Evolutionary conservation across 352 stramenopile genomes (phyloP), one percentile per base, ranked within the genome.

Genomic region (Halophytophthora batemanensis): DNA sequence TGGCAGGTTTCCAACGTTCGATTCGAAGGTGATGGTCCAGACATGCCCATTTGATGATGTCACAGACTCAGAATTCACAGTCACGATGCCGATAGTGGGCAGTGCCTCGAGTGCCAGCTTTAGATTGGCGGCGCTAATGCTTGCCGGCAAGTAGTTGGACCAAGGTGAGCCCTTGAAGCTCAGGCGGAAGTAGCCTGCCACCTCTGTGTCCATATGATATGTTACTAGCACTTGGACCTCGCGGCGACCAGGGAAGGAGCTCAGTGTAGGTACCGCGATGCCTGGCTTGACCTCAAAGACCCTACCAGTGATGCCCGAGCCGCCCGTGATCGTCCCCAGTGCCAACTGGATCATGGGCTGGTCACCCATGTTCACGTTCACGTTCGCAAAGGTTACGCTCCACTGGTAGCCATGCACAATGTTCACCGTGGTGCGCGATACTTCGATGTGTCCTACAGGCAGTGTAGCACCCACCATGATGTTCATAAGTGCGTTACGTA

Each of bases 401-500:
- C 87, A 96, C 39, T 85, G 64, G 56, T 85, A 95, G 2, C 87
- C 87, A 56, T 78, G 55, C 3, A 59, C 64, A 45, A 64, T 77
- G 23, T 87, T 81, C 15, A 93, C 55, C 8, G 68, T 64, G 14
- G 66, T 68, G 11, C 82, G 60, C 18, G 71, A 80, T 0, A 96
- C 82, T 33, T 84, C 60, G 14, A 93, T 51, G 33, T 84, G 56
- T 2, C 61, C 56, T 19, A 85, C 50, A 6, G 60, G 41, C 41
- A 71, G 57, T 12, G 53, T 57, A 12, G 21, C 49, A 11, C 33
- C 23, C 0, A 64, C 59, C 15, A 89, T 70, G 19, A 98, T 69
- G 53, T 96, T 96, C 70, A 98, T 90, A 17, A 98, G 65, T 19
- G 79, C 77, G 50, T 71, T 85, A 8, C 90, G 77, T 8, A 98